These are phyloP conservation scores for Blastomyces silverae DNA, from an alignment of 2,329 filamentous ascomycete species.

Conservation along the genomic window DNA sequence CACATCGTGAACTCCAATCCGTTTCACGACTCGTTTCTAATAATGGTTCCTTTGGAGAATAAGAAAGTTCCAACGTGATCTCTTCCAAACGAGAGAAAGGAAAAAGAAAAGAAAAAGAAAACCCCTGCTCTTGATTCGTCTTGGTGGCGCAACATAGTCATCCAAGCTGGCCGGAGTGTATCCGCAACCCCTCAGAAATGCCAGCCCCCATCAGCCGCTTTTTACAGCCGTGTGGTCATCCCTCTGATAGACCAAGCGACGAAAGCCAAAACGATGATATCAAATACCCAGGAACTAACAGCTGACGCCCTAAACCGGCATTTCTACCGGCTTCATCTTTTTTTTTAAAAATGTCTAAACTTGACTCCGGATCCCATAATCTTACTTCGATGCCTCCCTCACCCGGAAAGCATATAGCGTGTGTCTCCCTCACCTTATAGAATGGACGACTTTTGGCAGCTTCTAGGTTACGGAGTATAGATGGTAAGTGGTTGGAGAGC, in stretches of 20 bases:
- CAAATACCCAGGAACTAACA: neutral
- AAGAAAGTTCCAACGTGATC: too few relatives aligned
- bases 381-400: neutral
- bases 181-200: too few relatives aligned
- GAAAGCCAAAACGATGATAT: neutral
- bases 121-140: neutral
- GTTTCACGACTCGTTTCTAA: too few relatives aligned
- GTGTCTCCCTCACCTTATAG: neutral
- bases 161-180: neutral
- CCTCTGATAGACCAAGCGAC: neutral
- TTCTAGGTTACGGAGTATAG: neutral
- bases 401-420: neutral
- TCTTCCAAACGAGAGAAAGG: too few relatives aligned
- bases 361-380: neutral
- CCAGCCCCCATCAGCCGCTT: conserved; percentile 5
- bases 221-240: conserved; percentile 3
- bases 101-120: too few relatives aligned
- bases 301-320: neutral
- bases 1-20: too few relatives aligned
- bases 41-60: too few relatives aligned
- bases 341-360: neutral
- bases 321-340: neutral
- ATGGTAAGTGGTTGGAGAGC: neutral
- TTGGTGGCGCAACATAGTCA: neutral
- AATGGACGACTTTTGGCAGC: neutral